Evolutionary conservation across 306 rosid species (phyloP).

Genomic region (Cucumis melo): DNA sequence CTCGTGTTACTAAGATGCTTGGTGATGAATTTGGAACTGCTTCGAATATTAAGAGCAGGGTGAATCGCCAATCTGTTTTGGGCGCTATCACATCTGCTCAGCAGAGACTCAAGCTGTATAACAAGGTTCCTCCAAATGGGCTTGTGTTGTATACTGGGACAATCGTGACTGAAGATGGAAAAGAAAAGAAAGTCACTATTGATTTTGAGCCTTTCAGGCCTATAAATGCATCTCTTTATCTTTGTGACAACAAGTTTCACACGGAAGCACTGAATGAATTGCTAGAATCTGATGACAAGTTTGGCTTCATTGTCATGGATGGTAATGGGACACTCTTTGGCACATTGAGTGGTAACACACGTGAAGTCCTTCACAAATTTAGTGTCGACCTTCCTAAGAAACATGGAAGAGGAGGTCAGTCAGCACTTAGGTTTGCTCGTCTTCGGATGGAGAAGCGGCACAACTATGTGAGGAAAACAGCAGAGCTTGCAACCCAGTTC

Average conservation of each 20-base stretch:
- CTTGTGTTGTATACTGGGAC: constrained; percentile 80
- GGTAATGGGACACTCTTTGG: constrained; percentile 91
- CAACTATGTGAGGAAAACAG: constrained; percentile 82
- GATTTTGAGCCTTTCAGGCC: constrained; percentile 92
- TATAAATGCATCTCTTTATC: constrained; percentile 77
- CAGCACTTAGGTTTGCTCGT: constrained; percentile 85
- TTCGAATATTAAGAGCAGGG: constrained; percentile 84
- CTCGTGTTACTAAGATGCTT: constrained; percentile 87
- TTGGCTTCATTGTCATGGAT: constrained; percentile 83
- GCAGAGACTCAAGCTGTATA: constrained; percentile 76
- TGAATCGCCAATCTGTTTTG: constrained; percentile 74
- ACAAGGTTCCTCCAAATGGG: constrained; percentile 82
- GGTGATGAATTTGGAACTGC: constrained; percentile 96
- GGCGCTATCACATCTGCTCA: constrained; percentile 90
- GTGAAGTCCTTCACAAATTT: constrained; percentile 81
- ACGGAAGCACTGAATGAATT: constrained; percentile 83
- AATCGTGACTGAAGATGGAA: constrained; percentile 78
- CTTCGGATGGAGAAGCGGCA: constrained; percentile 88
- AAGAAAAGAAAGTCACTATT: constrained; percentile 84
- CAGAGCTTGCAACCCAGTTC: constrained; percentile 83
- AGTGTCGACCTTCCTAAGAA: constrained; percentile 80
- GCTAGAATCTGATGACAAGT: constrained; percentile 80
- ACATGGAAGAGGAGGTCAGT: constrained; percentile 94
- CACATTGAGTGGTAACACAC: constrained; percentile 74
- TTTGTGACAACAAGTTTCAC: constrained; percentile 81